These are phyloP conservation scores for Apophysomyces ossiformis DNA, from an alignment of 371 early-diverging fungal genomes.

Conservation along the genomic window DNA sequence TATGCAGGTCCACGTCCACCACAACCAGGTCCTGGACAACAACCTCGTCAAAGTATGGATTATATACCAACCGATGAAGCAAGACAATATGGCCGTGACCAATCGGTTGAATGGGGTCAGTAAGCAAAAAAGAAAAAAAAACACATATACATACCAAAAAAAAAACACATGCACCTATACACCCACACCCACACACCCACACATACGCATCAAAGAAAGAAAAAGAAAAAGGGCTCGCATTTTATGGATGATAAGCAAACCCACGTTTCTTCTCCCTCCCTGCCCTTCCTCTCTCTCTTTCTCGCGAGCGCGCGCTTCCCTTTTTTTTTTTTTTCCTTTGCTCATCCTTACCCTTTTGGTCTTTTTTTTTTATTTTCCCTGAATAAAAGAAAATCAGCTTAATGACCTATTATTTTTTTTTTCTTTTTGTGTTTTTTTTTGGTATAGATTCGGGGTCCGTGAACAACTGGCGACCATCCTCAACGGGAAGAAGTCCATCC, in stretches of 20 bases:
- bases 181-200: too few relatives aligned
- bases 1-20: constrained; percentile 8
- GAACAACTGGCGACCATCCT: constrained; percentile 17
- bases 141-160: not conserved
- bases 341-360: constrained; percentile 8
- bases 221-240: too few relatives aligned
- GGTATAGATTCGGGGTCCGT: constrained; percentile 23
- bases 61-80: constrained; percentile 4
- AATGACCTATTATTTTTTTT: constrained; percentile 13
- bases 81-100: constrained; percentile 25
- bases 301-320: not conserved
- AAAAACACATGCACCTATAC: too few relatives aligned
- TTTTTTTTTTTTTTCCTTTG: constrained; percentile 8
- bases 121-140: constrained; percentile 17
- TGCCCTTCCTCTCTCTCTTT: too few relatives aligned
- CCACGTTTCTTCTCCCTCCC: too few relatives aligned
- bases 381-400: constrained; percentile 16
- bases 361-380: constrained; percentile 12
- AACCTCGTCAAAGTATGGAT: constrained; percentile 14
- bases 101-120: constrained; percentile 31
- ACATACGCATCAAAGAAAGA: too few relatives aligned
- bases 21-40: not conserved
- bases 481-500: constrained; percentile 31
- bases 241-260: too few relatives aligned
- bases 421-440: constrained; percentile 5